A percentile compares a stretch with the other conserved stretches of the same genome.
Conservation (phyloP, 495 filamentous ascomycete species). For the Lepraria neglecta region DNA sequence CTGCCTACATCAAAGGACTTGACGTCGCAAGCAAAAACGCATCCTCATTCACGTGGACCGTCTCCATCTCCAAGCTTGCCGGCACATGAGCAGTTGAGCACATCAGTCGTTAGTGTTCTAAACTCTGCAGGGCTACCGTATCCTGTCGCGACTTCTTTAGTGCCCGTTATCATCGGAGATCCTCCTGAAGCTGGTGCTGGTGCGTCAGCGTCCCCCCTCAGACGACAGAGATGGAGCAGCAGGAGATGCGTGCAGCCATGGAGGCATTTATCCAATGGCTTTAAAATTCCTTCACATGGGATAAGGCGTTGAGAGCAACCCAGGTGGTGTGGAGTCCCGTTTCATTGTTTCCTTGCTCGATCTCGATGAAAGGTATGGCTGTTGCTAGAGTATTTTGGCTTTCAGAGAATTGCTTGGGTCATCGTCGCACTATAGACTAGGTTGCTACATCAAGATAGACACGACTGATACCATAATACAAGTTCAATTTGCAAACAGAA, state of each 20-base stretch:
- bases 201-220: slow-evolving; percentile 10
- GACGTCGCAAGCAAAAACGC: background rate
- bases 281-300: slow-evolving; percentile 21
- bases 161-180: slow-evolving; percentile 21
- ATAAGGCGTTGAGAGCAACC: background rate
- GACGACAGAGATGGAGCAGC: slow-evolving; percentile 14
- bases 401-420: slow-evolving; percentile 8
- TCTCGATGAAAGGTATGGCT: slow-evolving; percentile 4
- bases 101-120: slow-evolving; percentile 20
- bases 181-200: slow-evolving; percentile 6
- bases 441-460: slow-evolving; percentile 11
- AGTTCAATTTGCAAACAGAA: background rate
- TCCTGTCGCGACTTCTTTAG: slow-evolving; percentile 20
- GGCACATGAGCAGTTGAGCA: slow-evolving; percentile 14
- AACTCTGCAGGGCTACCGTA: slow-evolving; percentile 23
- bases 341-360: background rate
- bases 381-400: slow-evolving; percentile 12
- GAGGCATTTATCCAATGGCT: slow-evolving; percentile 28
- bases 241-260: slow-evolving; percentile 22
- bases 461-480: background rate
- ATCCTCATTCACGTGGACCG: background rate
- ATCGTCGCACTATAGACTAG: slow-evolving; percentile 2
- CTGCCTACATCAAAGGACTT: background rate
- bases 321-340: background rate
- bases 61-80: slow-evolving; percentile 8